Percentiles rank a stretch among this genome's conserved stretches.
These are phyloP conservation scores for Pseudogymnoascus sp. DNA, from an alignment of 2,329 filamentous ascomycete species.

Conservation along the genomic window DNA sequence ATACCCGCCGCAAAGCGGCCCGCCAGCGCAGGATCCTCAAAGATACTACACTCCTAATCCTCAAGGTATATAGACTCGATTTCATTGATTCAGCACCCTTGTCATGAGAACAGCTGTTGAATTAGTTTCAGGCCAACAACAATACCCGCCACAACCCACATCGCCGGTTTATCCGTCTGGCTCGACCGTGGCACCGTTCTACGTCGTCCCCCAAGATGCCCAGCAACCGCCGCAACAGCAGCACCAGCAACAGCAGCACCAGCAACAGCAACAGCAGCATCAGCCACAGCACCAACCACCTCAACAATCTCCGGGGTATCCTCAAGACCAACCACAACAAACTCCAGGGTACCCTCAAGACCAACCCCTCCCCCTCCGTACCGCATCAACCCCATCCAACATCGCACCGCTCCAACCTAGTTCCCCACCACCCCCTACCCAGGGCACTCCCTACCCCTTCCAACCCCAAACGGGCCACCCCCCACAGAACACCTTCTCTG, in stretches of 20 bases:
- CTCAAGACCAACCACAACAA: constrained; percentile 46
- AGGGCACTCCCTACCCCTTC: constrained; percentile 41
- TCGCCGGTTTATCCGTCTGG: constrained; percentile 46
- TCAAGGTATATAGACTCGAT: constrained; percentile 21
- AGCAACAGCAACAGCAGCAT: constrained; percentile 29
- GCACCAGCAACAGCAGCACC: constrained; percentile 22
- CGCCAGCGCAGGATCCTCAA: constrained; percentile 51
- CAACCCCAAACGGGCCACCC: constrained; percentile 42
- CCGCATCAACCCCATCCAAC: neutral
- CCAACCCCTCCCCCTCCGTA: constrained; percentile 34
- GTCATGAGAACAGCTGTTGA: constrained; percentile 12
- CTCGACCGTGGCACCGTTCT: constrained; percentile 54
- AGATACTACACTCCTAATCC: constrained; percentile 62
- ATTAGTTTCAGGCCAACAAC: constrained; percentile 27
- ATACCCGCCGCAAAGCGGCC: constrained; percentile 29
- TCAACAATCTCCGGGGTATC: constrained; percentile 44
- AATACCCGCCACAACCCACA: constrained; percentile 41
- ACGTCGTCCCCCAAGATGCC: constrained; percentile 48
- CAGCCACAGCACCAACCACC: constrained; percentile 46
- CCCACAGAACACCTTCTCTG: constrained; percentile 62
- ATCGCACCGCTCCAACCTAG: constrained; percentile 39
- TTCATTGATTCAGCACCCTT: constrained; percentile 1
- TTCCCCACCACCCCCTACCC: constrained; percentile 44
- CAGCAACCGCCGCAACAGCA: constrained; percentile 29
- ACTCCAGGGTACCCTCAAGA: constrained; percentile 43